These are phyloP conservation scores for Paecilomyces sp. DNA, from an alignment of 2,329 filamentous ascomycete genomes.

Conservation along the genomic window DNA sequence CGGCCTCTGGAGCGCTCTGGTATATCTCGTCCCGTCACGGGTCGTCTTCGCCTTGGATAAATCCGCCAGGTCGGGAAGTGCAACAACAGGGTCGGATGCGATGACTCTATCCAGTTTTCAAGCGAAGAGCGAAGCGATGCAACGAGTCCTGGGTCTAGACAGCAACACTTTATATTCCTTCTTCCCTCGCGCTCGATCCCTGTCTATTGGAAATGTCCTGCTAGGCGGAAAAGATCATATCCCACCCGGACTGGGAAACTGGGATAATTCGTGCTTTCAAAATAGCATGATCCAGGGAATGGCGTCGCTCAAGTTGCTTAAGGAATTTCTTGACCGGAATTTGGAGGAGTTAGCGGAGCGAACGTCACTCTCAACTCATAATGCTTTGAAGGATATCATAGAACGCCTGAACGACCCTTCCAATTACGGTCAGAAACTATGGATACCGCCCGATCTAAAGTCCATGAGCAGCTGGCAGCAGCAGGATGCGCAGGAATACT, in stretches of 20 bases:
- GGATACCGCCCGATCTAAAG: slow-evolving; percentile 75
- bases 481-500: slow-evolving; percentile 97
- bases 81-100: slow-evolving; percentile 32
- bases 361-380: slow-evolving; percentile 39
- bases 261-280: slow-evolving; percentile 95
- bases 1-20: slow-evolving; percentile 30
- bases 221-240: slow-evolving; percentile 25
- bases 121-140: slow-evolving; percentile 59
- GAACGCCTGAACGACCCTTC: slow-evolving; percentile 60
- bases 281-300: slow-evolving; percentile 89
- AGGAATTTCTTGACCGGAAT: slow-evolving; percentile 54
- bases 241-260: slow-evolving; percentile 70
- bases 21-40: slow-evolving; percentile 32
- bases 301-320: slow-evolving; percentile 65
- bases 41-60: slow-evolving; percentile 43
- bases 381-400: slow-evolving; percentile 59
- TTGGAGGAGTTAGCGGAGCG: slow-evolving; percentile 28
- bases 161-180: slow-evolving; percentile 53
- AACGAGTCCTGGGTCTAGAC: slow-evolving; percentile 56
- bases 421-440: slow-evolving; percentile 70
- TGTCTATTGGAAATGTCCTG: slow-evolving; percentile 47
- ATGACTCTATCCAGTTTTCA: slow-evolving; percentile 30
- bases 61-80: slow-evolving; percentile 33
- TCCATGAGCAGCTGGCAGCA: slow-evolving; percentile 94
- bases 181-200: slow-evolving; percentile 47